Evolutionary conservation across 257 asterid species (phyloP).

Genomic region (Nicotiana noctiflora): DNA sequence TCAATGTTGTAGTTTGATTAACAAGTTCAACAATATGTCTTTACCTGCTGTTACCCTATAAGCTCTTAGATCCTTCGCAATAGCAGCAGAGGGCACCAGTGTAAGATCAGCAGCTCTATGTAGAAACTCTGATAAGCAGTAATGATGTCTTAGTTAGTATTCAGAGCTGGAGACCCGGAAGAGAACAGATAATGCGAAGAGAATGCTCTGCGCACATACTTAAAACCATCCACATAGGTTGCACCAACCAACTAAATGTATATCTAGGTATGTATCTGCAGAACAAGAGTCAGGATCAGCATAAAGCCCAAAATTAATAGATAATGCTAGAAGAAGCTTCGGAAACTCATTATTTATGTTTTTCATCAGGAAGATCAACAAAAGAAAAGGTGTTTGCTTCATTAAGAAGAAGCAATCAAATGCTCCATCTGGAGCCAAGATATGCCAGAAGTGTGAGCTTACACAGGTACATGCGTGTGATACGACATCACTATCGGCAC

Average conservation of each 20-base stretch:
- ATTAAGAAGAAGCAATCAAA: background rate
- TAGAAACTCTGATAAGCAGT: conserved; percentile 60
- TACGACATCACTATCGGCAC: conserved; percentile 95
- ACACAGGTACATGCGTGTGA: conserved; percentile 99
- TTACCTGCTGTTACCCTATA: conserved; percentile 82
- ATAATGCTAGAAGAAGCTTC: background rate
- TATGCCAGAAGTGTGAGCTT: conserved; percentile 16
- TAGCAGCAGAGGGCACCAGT: conserved; percentile 90
- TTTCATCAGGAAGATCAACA: background rate
- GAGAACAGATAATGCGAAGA: background rate
- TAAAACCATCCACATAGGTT: conserved; percentile 90
- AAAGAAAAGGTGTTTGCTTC: background rate
- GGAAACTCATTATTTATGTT: background rate
- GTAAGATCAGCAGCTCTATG: conserved; percentile 97
- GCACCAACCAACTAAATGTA: conserved; percentile 92
- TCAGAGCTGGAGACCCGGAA: conserved; percentile 6
- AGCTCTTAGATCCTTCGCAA: conserved; percentile 79
- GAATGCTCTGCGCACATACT: conserved; percentile 39
- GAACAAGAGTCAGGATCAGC: conserved; percentile 28
- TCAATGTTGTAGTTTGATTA: background rate
- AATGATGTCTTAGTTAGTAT: conserved; percentile 3
- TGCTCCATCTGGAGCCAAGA: background rate
- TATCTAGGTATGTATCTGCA: conserved; percentile 93
- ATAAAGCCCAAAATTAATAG: background rate
- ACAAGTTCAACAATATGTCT: background rate